Evolutionary conservation across 805 yeast species (phyloP).

Genomic region (Candida fluviatilis): DNA sequence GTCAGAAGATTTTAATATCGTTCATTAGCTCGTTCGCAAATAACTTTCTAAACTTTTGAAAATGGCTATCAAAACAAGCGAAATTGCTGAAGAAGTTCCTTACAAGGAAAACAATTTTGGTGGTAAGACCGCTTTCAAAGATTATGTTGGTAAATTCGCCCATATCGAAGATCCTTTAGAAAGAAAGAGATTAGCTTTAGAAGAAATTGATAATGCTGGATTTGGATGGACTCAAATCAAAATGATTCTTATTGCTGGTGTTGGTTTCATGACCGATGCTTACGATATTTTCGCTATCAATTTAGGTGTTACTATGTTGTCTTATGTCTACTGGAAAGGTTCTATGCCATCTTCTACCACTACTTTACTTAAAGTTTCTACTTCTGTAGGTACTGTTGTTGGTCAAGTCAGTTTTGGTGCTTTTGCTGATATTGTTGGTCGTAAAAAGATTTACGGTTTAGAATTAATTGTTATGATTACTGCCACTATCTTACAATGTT

Average conservation of each 20-base stretch:
- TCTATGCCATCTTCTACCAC: slow-evolving; percentile 64
- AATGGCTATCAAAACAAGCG: neutral
- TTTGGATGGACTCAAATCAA: slow-evolving; percentile 83
- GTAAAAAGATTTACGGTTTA: slow-evolving; percentile 82
- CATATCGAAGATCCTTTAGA: slow-evolving; percentile 81
- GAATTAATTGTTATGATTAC: slow-evolving; percentile 81
- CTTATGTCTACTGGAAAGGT: slow-evolving; percentile 69
- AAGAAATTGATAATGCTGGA: slow-evolving; percentile 73
- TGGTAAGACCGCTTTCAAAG: slow-evolving; percentile 86
- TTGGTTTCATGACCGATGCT: slow-evolving; percentile 90
- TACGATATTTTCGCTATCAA: slow-evolving; percentile 91
- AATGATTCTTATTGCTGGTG: slow-evolving; percentile 83
- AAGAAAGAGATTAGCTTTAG: slow-evolving; percentile 81
- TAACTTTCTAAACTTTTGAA: neutral
- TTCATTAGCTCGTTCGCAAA: no score
- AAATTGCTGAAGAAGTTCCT: slow-evolving; percentile 2
- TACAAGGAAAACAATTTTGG: slow-evolving; percentile 34
- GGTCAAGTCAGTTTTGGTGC: slow-evolving; percentile 87
- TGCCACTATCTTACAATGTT: slow-evolving; percentile 76
- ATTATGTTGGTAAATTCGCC: slow-evolving; percentile 73
- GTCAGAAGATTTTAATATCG: no score
- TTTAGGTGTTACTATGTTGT: slow-evolving; percentile 75
- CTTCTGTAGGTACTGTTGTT: slow-evolving; percentile 90
- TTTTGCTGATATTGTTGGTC: slow-evolving; percentile 76
- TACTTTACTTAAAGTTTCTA: slow-evolving; percentile 79